Evolutionary conservation across 1,284 basidiomycete genomes (phyloP), one percentile per base, ranked within the genome.

Genomic region (Porodaedalea pini): DNA sequence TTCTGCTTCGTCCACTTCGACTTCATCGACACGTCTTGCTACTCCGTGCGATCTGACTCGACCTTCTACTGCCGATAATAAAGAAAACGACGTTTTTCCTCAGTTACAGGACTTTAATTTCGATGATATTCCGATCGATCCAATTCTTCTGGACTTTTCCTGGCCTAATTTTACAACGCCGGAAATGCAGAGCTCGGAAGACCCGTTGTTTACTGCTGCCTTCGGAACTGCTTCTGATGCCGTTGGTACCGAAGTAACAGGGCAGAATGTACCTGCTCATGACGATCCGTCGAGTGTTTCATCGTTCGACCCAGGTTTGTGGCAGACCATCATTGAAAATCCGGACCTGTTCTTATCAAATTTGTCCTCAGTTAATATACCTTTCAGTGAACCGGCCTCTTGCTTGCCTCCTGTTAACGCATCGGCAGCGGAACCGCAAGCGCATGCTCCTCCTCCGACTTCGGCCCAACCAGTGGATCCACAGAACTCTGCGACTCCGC

Each of bases 31-130:
- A 2, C 54, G 58, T 4, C 31, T 60, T 27, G 32, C 58, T 15
- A 60, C 58, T 11, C 58, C 58, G 15, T 47, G 45, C 25, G 58
- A 57, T 48, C 23, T 54, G 10, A 47, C 57, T n/a, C 39, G 23
- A 17, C 13, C 19, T 25, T 51, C 50, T 41, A 19, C 49, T 19
- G 25, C 27, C 17, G 41, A 50, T 19, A 37, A 47, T 27, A 56
- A 60, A 19, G 58, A 56, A 39, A 60, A 41, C 34, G 49, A 23
- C 3, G 4, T 17, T 21, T 8, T 55, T 7, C 19, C 44, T 4
- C 56, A 51, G 25, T 52, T 29, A 10, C 13, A 19, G 10, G 36
- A 40, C 37, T 54, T 58, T 21, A 44, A 51, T 36, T 47, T 59
- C 5, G 53, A 58, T 27, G 27, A 55, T 31, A 50, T 55, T 31